These are phyloP conservation scores for Acanthamoeba lenticulata DNA, from an alignment of 208 protist species.

Conservation along the genomic window DNA sequence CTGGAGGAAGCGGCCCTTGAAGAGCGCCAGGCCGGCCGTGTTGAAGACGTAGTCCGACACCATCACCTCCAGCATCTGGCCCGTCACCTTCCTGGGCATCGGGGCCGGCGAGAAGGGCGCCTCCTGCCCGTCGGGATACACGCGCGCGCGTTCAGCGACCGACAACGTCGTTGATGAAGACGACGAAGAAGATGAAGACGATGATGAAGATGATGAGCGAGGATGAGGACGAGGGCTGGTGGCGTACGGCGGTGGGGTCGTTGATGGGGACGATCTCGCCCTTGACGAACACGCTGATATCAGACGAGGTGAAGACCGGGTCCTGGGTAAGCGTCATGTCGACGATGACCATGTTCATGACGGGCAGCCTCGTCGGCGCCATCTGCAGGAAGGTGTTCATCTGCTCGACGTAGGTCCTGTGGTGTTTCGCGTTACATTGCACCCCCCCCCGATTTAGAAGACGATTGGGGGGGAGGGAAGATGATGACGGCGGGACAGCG, in stretches of 20 bases:
- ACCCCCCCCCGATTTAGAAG: too few species aligned
- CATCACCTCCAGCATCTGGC: not conserved
- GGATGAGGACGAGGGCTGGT: not conserved
- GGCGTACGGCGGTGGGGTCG: not conserved
- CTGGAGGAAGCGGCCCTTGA: not conserved
- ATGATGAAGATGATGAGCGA: not conserved
- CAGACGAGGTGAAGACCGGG: not conserved
- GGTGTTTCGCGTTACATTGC: not conserved
- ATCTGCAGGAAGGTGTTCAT: not conserved
- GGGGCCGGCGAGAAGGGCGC: not conserved
- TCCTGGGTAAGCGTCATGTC: not conserved
- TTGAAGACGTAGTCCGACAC: constrained; percentile 38
- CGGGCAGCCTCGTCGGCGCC: not conserved
- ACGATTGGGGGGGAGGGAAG: not conserved
- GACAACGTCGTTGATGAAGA: too few species aligned
- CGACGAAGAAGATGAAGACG: not conserved
- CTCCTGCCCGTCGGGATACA: not conserved
- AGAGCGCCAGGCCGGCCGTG: not conserved
- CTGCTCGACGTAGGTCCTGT: not conserved
- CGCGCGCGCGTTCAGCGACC: too few species aligned
- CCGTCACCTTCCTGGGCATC: not conserved
- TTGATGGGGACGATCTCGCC: not conserved
- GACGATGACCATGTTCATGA: not conserved
- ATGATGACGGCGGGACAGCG: not conserved
- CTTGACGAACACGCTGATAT: not conserved